Evolutionary conservation across 2,329 filamentous ascomycete species (phyloP).

Genomic region (Trichophyton mentagrophytes): DNA sequence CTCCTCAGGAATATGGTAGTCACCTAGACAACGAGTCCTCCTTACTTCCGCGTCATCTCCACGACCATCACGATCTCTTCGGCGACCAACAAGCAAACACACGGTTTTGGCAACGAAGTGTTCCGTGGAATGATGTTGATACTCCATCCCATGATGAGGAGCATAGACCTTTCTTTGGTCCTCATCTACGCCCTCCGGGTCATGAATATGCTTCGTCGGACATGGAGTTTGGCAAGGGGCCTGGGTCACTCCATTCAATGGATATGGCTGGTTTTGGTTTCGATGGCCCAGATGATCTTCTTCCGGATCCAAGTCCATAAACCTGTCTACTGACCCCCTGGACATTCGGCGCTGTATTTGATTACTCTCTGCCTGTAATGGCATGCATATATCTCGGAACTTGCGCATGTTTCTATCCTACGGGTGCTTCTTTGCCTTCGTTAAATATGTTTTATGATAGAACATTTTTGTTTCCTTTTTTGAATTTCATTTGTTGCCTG

Average conservation of each 20-base stretch:
- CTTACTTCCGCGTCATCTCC: constrained; percentile 18
- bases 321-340: background rate
- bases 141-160: constrained; percentile 33
- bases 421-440: background rate
- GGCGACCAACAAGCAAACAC: constrained; percentile 34
- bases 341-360: background rate
- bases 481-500: background rate
- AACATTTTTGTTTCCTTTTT: background rate
- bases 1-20: constrained; percentile 29
- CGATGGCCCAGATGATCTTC: constrained; percentile 29
- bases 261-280: constrained; percentile 35
- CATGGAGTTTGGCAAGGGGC: constrained; percentile 31
- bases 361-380: background rate
- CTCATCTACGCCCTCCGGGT: constrained; percentile 29
- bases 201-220: constrained; percentile 34
- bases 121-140: constrained; percentile 30
- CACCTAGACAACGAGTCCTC: constrained; percentile 22
- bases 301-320: constrained; percentile 27
- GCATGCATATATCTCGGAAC: background rate
- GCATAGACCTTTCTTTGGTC: constrained; percentile 32
- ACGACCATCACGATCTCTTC: constrained; percentile 34
- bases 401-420: background rate
- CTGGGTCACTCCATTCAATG: constrained; percentile 33
- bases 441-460: constrained; percentile 3
- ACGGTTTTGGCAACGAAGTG: constrained; percentile 32